phyloP scores from a whole-genome alignment of 2,329 filamentous ascomycete genomes.

The Venturia effusa region DNA sequence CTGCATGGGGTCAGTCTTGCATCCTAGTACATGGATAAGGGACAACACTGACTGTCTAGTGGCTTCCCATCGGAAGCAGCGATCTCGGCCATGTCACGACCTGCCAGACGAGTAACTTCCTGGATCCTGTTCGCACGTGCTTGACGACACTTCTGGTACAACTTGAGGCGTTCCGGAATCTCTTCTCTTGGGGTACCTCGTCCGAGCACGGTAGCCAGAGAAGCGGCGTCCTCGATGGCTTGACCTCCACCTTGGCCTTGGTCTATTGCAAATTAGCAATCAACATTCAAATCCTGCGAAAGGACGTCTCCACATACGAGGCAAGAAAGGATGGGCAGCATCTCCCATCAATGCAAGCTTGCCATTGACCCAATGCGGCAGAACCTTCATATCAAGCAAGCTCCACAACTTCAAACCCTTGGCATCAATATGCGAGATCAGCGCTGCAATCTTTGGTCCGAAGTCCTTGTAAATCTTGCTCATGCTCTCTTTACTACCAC shows the following conservation, averaged over 20 bases:
- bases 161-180: constrained; percentile 43
- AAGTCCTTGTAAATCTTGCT: constrained; percentile 24
- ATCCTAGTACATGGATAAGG: too few species aligned
- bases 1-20: constrained; percentile 16
- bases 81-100: constrained; percentile 28
- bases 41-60: constrained; percentile 18
- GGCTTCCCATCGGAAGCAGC: constrained; percentile 9
- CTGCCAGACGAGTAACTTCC: constrained; percentile 43
- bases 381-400: constrained; percentile 49
- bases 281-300: background rate
- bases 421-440: constrained; percentile 19
- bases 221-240: constrained; percentile 57
- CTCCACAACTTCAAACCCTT: constrained; percentile 39
- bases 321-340: constrained; percentile 57
- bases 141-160: constrained; percentile 50
- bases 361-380: constrained; percentile 45
- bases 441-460: constrained; percentile 21
- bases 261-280: constrained; percentile 19
- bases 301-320: constrained; percentile 30
- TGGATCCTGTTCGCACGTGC: constrained; percentile 49
- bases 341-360: constrained; percentile 52
- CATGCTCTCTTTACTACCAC: constrained; percentile 25
- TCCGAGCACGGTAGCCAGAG: constrained; percentile 46
- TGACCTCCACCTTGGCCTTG: constrained; percentile 52
- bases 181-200: constrained; percentile 32